A percentile compares a stretch with the other conserved stretches of the same genome.
Evolutionary conservation across 495 filamentous ascomycete genomes (phyloP).

Genomic region (Neurospora africana): DNA sequence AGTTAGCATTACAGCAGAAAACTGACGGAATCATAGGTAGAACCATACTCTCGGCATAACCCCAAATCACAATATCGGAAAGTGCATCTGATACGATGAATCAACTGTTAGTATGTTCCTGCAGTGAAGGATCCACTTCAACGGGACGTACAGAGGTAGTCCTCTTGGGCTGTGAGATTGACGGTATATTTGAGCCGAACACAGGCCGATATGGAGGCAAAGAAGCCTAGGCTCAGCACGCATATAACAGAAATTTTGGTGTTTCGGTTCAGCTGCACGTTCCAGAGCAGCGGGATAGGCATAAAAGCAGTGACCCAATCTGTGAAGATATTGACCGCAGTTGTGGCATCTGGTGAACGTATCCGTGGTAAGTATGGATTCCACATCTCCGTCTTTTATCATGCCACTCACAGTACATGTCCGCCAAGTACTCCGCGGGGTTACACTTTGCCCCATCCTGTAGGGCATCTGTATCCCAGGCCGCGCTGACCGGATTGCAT

Average conservation of each 20-base stretch:
- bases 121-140: neutral
- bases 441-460: neutral
- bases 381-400: neutral
- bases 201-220: neutral
- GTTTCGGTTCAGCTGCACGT: neutral
- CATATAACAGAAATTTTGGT: neutral
- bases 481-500: neutral
- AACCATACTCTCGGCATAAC: neutral
- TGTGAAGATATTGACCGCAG: neutral
- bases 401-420: neutral
- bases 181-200: neutral
- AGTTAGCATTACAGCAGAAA: neutral
- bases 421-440: neutral
- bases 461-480: neutral
- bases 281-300: neutral
- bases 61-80: neutral
- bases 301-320: neutral
- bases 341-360: neutral
- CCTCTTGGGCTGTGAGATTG: neutral
- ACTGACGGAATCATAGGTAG: neutral
- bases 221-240: neutral
- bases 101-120: neutral
- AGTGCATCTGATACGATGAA: neutral
- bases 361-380: neutral
- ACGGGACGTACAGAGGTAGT: neutral